Evolutionary conservation across 106 monocot genomes (phyloP), one percentile per base, ranked within the genome.

Genomic region (Alisma plantagoaquatica): DNA sequence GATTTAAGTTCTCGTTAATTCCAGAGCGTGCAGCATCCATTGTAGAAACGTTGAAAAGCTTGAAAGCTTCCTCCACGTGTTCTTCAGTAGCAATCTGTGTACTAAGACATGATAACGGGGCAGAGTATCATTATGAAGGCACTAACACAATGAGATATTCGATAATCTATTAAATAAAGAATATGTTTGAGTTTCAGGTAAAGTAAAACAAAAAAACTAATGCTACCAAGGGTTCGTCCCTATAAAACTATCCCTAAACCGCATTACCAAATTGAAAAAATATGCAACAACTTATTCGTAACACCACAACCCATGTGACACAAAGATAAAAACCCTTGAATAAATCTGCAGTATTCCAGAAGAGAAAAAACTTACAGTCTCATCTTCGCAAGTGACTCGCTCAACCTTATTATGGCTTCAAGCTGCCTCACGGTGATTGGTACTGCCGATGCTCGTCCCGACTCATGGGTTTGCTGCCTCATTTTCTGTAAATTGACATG

Each of bases 371-470:
- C 89, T 81, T 63, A 96, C 96, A 96, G 46, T 69, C 89, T 78
- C 96, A 96, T 96, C 62, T 68, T 96, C 27, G 96, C 96, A 28
- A 96, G 80, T 27, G 96, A 78, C 56, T 96, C 96, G 27, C 96
- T 96, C 54, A 96, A 59, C 26, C 96, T 70, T 54, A 96, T 89
- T 71, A 96, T 79, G 30, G 96, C 96, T 76, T 96, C 96, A 41
- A 96, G 88, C 74, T 96, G 96, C 80, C 96, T 84, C 55, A 96
- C 96, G 8, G 96, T 96, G 49, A 96, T 96, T 4, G 96, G 96
- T 53, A 96, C 64, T 28, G 89, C 88, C 68, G 89, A 77, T 55
- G 84, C 45, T 53, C 64, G 80, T 20, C 89, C 89, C 15, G 88
- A 84, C 49, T 96, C 96, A 62, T 96, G 49, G 54, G 88, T 84